Evolutionary conservation across 495 filamentous ascomycete genomes (phyloP).

Genomic region (Talaromyces proteolyticus): DNA sequence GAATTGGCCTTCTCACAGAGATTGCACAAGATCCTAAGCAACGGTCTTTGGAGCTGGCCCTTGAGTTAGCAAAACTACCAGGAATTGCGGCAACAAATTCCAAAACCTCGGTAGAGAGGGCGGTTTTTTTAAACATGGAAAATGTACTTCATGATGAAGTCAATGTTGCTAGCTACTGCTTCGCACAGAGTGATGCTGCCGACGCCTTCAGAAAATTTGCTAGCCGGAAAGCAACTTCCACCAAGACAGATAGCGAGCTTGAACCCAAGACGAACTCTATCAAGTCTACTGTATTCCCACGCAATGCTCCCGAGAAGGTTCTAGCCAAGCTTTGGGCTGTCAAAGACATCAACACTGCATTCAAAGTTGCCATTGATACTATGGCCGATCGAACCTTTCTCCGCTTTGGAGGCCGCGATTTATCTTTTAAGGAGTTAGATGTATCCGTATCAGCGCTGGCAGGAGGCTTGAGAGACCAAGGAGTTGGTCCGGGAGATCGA

Average conservation of each 20-base stretch:
- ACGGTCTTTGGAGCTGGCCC: background rate
- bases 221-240: background rate
- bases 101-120: conserved; percentile 3
- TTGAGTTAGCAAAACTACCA: background rate
- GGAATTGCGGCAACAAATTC: conserved; percentile 5
- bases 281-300: background rate
- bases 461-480: conserved; percentile 1
- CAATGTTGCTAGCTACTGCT: conserved; percentile 5
- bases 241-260: background rate
- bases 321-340: background rate
- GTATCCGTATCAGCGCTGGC: conserved; percentile 2
- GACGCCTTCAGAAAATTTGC: conserved; percentile 3
- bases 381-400: conserved; percentile 4
- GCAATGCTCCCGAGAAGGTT: conserved; percentile 1
- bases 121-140: conserved; percentile 2
- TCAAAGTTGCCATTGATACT: conserved; percentile 2
- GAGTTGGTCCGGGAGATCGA: conserved; percentile 1
- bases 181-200: conserved; percentile 3
- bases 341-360: conserved; percentile 6
- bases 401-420: conserved; percentile 3
- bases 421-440: conserved; percentile 4
- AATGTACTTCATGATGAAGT: conserved; percentile 4
- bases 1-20: conserved; percentile 3
- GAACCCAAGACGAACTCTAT: background rate
- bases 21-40: conserved; percentile 4